Percentiles rank a stretch among this genome's conserved stretches.
Conservation (phyloP, 345 rosid species). For the Citrus sp. region DNA sequence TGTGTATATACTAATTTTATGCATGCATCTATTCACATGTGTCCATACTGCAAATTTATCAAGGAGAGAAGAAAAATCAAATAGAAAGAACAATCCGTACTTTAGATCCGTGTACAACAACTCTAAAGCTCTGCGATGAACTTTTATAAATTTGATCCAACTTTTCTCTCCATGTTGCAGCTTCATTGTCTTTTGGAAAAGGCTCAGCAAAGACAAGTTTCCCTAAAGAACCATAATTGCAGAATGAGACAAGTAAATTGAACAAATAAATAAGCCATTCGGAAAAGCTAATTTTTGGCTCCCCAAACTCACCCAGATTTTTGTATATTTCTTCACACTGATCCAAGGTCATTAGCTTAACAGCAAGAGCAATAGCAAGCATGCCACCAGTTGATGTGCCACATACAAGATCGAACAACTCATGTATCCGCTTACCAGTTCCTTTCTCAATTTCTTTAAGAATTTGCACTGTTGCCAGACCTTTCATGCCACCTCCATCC, state of each 20-base stretch:
- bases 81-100: slow-evolving; percentile 36
- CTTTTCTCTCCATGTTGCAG: slow-evolving; percentile 99
- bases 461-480: slow-evolving; percentile 93
- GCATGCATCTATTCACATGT: background rate
- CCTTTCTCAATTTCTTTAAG: slow-evolving; percentile 98
- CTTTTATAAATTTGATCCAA: slow-evolving; percentile 96
- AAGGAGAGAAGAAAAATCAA: slow-evolving; percentile 8
- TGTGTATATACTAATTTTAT: background rate
- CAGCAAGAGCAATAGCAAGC: slow-evolving; percentile 96
- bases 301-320: slow-evolving; percentile 67
- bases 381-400: slow-evolving; percentile 99
- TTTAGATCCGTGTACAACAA: slow-evolving; percentile 98
- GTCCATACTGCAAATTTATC: background rate
- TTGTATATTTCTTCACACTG: slow-evolving; percentile 98
- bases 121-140: slow-evolving; percentile 98
- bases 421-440: slow-evolving; percentile 93
- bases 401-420: slow-evolving; percentile 91
- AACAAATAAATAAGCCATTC: slow-evolving; percentile 1
- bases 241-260: slow-evolving; percentile 10
- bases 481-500: slow-evolving; percentile 99
- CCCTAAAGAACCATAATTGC: slow-evolving; percentile 43
- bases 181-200: slow-evolving; percentile 91
- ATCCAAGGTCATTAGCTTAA: slow-evolving; percentile 82
- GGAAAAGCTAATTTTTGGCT: slow-evolving; percentile 1
- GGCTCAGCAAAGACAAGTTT: slow-evolving; percentile 98